These are phyloP conservation scores for Boechera retrofracta DNA, from an alignment of 345 rosid genomes.

Conservation along the genomic window DNA sequence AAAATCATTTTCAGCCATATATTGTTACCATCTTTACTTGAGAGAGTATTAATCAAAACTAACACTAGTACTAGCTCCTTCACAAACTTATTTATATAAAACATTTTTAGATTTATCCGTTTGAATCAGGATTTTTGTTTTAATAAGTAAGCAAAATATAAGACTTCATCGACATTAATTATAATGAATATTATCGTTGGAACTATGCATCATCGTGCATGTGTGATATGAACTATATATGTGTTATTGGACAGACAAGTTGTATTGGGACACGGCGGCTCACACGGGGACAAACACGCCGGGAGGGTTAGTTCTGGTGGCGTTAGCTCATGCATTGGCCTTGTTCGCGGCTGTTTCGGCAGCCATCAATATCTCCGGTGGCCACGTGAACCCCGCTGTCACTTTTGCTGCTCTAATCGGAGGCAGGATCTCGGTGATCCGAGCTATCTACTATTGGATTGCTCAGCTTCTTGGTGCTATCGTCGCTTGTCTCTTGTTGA, in stretches of 20 bases:
- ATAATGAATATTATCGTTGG: not conserved
- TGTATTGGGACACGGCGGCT: slow-evolving; percentile 48
- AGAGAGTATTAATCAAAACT: not conserved
- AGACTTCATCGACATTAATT: not conserved
- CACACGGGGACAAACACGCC: slow-evolving; percentile 49
- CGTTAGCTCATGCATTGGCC: slow-evolving; percentile 74
- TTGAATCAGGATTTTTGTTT: not conserved
- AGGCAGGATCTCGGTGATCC: slow-evolving; percentile 64
- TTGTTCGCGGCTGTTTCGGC: slow-evolving; percentile 65
- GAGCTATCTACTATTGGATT: slow-evolving; percentile 69
- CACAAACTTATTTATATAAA: slow-evolving; percentile 1
- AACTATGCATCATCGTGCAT: slow-evolving; percentile 27
- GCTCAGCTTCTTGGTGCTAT: slow-evolving; percentile 79
- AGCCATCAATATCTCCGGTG: slow-evolving; percentile 70
- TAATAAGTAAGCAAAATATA: not conserved
- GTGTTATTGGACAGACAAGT: slow-evolving; percentile 52
- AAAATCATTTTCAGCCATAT: not conserved
- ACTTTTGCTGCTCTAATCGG: slow-evolving; percentile 73
- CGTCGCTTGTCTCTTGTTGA: slow-evolving; percentile 63
- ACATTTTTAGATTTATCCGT: not conserved
- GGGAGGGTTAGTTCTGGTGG: slow-evolving; percentile 54
- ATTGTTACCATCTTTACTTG: not conserved
- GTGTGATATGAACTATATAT: slow-evolving; percentile 20
- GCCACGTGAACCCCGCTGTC: slow-evolving; percentile 83
- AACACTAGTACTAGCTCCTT: not conserved